Evolutionary conservation across 139 green algal species (phyloP), one percentile per base, ranked within the genome.

Genomic region (Chlorella ohadii): DNA sequence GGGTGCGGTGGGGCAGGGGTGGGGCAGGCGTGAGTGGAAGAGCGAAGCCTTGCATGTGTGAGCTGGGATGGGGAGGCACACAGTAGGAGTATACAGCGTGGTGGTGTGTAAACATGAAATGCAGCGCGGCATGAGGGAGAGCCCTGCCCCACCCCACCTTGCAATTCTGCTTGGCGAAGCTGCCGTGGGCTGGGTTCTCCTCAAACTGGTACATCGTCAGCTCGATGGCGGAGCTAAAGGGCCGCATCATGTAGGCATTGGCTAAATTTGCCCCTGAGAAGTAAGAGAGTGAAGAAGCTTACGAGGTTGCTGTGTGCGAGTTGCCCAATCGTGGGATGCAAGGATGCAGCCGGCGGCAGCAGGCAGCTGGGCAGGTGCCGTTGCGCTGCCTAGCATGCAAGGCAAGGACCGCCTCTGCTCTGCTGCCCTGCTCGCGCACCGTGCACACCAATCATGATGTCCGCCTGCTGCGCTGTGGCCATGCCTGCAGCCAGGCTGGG

Each of bases 121-220:
- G n/a, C n/a, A n/a, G n/a, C n/a, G n/a, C n/a, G 11, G 64, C 12
- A 27, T 27, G 57, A 20, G 9, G 7, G 13, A 9, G 20, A n/a
- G 57, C 57, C 7, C 9, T 34, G n/a, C 64, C 71, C 6, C 3
- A 12, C 1, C 51, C 44, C 73, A 80, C 73, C 20, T 34, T n/a
- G 33, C 13, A 51, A 33, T 80, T 80, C 4, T 56, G 55, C 51
- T 36, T 25, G 6, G 75, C 75, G n/a, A 72, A 34, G 57, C 57
- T 70, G 56, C 39, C 17, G 36, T 81, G 75, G 3, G 75, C 56
- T 16, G 68, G 17, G 38, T 34, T 56, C 33, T 34, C 56, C 34
- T 81, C 75, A 39, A 81, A 81, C 17, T 36, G 56, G 75, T 67
- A 39, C 57, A 71, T 71, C 5, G 75, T 81, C 56, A 81, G 75